Evolutionary conservation across 352 stramenopile genomes (phyloP), one percentile per base, ranked within the genome.

Genomic region (Pythium phragmiticola): DNA sequence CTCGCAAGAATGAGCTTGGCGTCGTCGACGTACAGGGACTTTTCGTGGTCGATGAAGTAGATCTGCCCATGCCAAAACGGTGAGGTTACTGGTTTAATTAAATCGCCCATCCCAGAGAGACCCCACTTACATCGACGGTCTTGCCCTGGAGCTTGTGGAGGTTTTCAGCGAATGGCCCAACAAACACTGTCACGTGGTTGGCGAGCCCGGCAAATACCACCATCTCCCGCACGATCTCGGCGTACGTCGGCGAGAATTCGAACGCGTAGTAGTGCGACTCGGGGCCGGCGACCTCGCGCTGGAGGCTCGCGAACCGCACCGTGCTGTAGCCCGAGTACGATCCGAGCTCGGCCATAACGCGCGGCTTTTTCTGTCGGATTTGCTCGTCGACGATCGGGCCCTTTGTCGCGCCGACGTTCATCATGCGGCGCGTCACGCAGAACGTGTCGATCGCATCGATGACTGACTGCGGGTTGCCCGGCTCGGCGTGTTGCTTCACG

Each of bases 41-140:
- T 86, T 36, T 82, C 73, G 58, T 86, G 77, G 63, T 82, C 74
- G 43, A 82, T 74, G 56, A 86, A 83, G 68, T 73, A 80, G 34
- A 78, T 65, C 67, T 78, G 37, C 16, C 51, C 9, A 34, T 47
- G n/a, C 45, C 3, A 30, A 23, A 33, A 11, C n/a, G 23, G 49
- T 19, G 4, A 43, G n/a, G 13, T 17, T 30, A 33, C 14, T 41
- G 21, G 50, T n/a, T 6, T 30, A 5, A 30, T 30, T 5, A 3
- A 30, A 5, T 30, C 26, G 26, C 26, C 2, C 26, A 30, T 30
- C 26, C 26, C 2, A 30, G 26, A 30, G 26, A 21, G 21, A 36
- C 14, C 17, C 30, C 12, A 78, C 74, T 39, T 71, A 84, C 73
- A 30, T 81, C 76, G 50, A 84, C 73, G 39, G 37, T 56, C 60